Conservation (phyloP, 2,329 filamentous ascomycete genomes). For the Pestalotiopsis sp. region DNA sequence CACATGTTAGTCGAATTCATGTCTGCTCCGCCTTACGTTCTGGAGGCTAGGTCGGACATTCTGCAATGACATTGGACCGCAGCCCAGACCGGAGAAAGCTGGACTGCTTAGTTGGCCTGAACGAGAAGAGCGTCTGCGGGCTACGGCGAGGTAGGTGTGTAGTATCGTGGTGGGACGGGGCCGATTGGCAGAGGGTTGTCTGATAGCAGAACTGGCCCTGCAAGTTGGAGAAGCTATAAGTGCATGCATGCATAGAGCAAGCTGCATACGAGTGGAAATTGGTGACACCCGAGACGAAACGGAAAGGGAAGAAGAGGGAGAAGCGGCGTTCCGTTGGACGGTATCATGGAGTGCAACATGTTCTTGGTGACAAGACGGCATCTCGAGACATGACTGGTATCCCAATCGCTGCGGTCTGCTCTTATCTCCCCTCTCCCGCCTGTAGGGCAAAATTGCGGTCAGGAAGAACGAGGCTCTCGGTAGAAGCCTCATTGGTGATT, state of each 20-base stretch:
- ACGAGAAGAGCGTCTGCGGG: not conserved
- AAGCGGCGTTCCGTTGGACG: not conserved
- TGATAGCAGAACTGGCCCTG: not conserved
- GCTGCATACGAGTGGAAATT: constrained; percentile 1
- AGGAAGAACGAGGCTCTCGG: not conserved
- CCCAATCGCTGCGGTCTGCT: not conserved
- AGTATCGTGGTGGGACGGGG: not conserved
- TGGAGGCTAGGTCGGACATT: not conserved
- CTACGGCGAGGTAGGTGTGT: not conserved
- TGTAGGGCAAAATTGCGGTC: not conserved
- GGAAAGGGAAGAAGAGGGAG: not conserved
- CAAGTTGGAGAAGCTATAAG: not conserved
- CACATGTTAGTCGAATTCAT: not conserved
- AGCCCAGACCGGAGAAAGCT: not conserved
- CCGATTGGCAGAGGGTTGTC: constrained; percentile 8
- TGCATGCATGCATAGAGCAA: constrained; percentile 1
- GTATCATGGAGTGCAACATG: not conserved
- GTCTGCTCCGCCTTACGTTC: not conserved
- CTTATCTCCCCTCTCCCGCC: not conserved
- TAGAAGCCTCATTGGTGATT: not conserved
- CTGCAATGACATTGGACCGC: not conserved
- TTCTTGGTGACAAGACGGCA: not conserved
- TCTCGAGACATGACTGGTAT: not conserved
- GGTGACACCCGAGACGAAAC: not conserved
- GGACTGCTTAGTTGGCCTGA: not conserved